A percentile compares a stretch with the other conserved stretches of the same genome.
phyloP scores from a whole-genome alignment of 352 stramenopile genomes.

The Phytopythium kandeliae region DNA sequence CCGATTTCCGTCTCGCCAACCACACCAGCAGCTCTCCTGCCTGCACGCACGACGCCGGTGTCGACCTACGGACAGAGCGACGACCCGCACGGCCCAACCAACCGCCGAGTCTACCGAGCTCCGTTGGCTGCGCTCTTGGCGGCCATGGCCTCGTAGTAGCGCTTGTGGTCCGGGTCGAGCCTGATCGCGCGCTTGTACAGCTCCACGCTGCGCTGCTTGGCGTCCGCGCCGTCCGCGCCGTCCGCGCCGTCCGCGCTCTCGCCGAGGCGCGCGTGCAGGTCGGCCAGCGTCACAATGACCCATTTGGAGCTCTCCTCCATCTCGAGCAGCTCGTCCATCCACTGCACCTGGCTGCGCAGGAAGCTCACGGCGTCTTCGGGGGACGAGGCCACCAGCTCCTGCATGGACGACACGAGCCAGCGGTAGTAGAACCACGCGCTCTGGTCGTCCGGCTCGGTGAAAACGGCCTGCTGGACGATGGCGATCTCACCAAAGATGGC shows the following conservation, averaged over 20 bases:
- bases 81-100: too few species aligned
- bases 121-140: constrained; percentile 13
- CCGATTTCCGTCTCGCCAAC: not conserved
- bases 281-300: constrained; percentile 59
- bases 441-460: constrained; percentile 98
- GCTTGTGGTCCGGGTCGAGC: constrained; percentile 52
- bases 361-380: constrained; percentile 36
- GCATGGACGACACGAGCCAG: constrained; percentile 87
- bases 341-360: constrained; percentile 65
- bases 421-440: constrained; percentile 98
- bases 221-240: constrained; percentile 14
- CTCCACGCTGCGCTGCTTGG: constrained; percentile 34
- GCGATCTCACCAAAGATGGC: constrained; percentile 69
- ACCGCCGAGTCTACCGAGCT: too few species aligned
- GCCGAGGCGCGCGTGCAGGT: constrained; percentile 34
- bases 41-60: too few species aligned
- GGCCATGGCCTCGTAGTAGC: constrained; percentile 62
- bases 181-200: constrained; percentile 41
- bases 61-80: too few species aligned
- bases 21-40: too few species aligned
- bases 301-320: constrained; percentile 78
- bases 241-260: constrained; percentile 17
- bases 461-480: constrained; percentile 93
- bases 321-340: constrained; percentile 75
- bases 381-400: constrained; percentile 41